Evolutionary conservation across 495 filamentous ascomycete species (phyloP).

Genomic region (Cercophora scortea): DNA sequence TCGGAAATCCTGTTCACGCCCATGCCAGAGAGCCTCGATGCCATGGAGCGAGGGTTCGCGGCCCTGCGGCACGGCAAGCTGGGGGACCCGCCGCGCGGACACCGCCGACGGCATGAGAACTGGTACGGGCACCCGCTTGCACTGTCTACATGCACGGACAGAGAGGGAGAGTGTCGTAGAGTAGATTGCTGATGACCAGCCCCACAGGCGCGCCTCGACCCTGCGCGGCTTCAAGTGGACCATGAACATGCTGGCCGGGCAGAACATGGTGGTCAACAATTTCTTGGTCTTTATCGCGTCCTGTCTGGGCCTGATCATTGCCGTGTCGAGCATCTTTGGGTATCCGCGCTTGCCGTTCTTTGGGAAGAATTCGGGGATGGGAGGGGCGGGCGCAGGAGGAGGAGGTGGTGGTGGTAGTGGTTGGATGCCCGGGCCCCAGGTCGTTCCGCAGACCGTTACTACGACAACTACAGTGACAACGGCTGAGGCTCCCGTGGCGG

Average conservation of each 20-base stretch:
- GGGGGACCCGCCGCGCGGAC: too few relatives aligned
- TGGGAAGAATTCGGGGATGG: not conserved
- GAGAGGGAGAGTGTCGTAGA: too few relatives aligned
- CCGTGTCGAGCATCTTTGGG: slow-evolving; percentile 5
- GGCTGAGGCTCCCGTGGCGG: not conserved
- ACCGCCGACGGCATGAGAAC: too few relatives aligned
- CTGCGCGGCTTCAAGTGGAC: not conserved
- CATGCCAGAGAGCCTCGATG: not conserved
- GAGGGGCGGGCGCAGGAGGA: not conserved
- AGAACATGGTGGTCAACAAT: not conserved
- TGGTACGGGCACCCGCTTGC: too few relatives aligned
- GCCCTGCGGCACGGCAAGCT: not conserved
- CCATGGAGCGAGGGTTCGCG: slow-evolving; percentile 2
- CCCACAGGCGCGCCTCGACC: not conserved
- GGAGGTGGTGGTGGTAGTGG: too few relatives aligned
- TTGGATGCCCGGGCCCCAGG: too few relatives aligned
- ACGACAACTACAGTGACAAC: not conserved
- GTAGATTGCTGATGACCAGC: not conserved
- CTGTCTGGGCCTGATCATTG: slow-evolving; percentile 2
- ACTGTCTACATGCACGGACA: too few relatives aligned
- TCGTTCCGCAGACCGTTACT: too few relatives aligned
- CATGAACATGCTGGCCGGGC: not conserved
- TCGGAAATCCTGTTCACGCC: slow-evolving; percentile 2
- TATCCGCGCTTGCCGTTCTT: slow-evolving; percentile 1
- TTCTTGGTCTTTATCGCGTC: slow-evolving; percentile 4